phyloP scores from a whole-genome alignment of 176 grass and related monocot genomes.

The Luzula sylvatica region DNA sequence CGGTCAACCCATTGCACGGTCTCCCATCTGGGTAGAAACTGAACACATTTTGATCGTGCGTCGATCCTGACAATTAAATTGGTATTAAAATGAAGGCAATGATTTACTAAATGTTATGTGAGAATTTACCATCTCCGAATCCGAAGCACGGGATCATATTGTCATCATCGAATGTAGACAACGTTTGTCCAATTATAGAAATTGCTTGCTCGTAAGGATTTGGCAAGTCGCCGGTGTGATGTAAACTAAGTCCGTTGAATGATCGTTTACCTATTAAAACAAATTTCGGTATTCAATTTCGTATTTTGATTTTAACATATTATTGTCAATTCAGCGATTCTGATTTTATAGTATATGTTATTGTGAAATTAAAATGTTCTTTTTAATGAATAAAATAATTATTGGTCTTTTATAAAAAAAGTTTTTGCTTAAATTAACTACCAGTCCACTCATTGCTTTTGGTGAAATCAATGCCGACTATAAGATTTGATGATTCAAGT shows the following conservation, averaged over 20 bases:
- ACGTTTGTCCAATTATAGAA: constrained; percentile 71
- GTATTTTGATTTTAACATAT: too few species aligned
- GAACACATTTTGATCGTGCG: constrained; percentile 86
- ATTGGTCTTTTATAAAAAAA: background rate
- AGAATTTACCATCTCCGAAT: constrained; percentile 89
- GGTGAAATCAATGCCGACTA: constrained; percentile 20
- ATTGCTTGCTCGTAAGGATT: constrained; percentile 95
- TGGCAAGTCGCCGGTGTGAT: constrained; percentile 51
- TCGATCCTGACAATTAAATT: constrained; percentile 39
- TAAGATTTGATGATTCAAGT: constrained; percentile 27
- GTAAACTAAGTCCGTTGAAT: constrained; percentile 58
- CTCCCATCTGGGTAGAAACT: constrained; percentile 61
- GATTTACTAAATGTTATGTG: background rate
- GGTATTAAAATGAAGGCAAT: background rate
- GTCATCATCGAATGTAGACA: constrained; percentile 79
- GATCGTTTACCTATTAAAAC: constrained; percentile 24
- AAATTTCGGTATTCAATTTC: too few species aligned
- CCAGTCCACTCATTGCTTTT: constrained; percentile 24
- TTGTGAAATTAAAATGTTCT: too few species aligned
- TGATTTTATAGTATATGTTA: too few species aligned
- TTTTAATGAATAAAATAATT: background rate
- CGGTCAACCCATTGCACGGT: constrained; percentile 75
- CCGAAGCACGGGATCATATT: constrained; percentile 95
- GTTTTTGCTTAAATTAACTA: background rate
- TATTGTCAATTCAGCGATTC: too few species aligned